phyloP scores from a whole-genome alignment of 768 basidiomycete species.

The Phlebiopsis flavidoalba region DNA sequence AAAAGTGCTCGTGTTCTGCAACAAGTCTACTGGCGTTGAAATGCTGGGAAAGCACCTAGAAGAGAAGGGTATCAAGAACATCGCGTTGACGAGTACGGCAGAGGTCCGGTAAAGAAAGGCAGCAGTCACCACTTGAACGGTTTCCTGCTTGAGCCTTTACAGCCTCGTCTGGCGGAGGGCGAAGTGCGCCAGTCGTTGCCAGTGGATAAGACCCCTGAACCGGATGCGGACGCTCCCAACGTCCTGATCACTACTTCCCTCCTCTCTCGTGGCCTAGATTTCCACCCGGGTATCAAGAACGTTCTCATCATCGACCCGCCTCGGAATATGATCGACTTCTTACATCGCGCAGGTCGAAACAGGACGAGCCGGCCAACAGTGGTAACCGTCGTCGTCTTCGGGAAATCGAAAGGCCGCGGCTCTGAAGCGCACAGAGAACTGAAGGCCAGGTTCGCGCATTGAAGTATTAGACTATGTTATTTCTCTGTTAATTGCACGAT shows the following conservation, averaged over 20 bases:
- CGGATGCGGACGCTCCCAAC: slow-evolving; percentile 36
- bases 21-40: slow-evolving; percentile 64
- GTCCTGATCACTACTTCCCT: slow-evolving; percentile 88
- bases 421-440: slow-evolving; percentile 47
- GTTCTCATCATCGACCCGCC: slow-evolving; percentile 89
- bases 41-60: slow-evolving; percentile 55
- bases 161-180: slow-evolving; percentile 9
- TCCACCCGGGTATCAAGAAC: slow-evolving; percentile 70
- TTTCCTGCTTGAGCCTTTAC: slow-evolving; percentile 42
- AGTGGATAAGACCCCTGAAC: slow-evolving; percentile 9
- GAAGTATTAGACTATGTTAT: neutral
- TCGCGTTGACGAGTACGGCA: slow-evolving; percentile 61
- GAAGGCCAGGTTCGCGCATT: slow-evolving; percentile 43
- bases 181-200: slow-evolving; percentile 10
- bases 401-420: slow-evolving; percentile 62
- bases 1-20: slow-evolving; percentile 81
- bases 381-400: slow-evolving; percentile 75
- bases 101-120: slow-evolving; percentile 55
- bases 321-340: slow-evolving; percentile 84
- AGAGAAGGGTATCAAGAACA: slow-evolving; percentile 54
- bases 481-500: neutral
- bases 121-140: slow-evolving; percentile 73
- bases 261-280: slow-evolving; percentile 87
- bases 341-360: slow-evolving; percentile 85
- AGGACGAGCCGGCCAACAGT: slow-evolving; percentile 61